Base-by-base conservation (phyloP, 768 basidiomycete species). In the Naganishia randhawae region DNA sequence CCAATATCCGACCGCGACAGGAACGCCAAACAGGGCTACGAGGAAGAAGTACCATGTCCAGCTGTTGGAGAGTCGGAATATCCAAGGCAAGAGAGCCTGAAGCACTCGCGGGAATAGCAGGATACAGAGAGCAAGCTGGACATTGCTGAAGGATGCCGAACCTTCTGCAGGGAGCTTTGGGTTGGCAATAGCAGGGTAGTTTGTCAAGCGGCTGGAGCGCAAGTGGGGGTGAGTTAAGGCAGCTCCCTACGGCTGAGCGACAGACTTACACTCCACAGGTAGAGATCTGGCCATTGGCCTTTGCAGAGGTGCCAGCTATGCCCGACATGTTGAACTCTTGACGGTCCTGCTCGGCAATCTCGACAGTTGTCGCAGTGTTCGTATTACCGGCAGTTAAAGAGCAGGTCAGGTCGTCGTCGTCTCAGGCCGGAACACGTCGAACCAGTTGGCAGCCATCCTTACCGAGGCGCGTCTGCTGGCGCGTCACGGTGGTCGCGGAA, bases 1-100 rank as follows among this genome's bases (percentile, higher is more conserved):
- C 96, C 96, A 99, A 84, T 99, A 99, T 0, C 82, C 87, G 45
- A 96, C 76, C 8, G 91, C 85, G 55, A 88, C 83, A 17, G 93
- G 96, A 0, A 89, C 52, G 39, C 89, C 91, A 42, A 88, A 84
- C 61, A 97, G 52, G 63, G 89, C 68, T 66, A 90, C 81, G 45
- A 97, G 82, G 83, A 95, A 88, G 65, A 90, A 75, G 78, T 96
- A 93, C 48, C 89, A 90, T 82, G 90, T 86, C 29, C 91, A 94
- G 6, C 88, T 89, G 71, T 88, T 87, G 75, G 84, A 88, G 79
- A 98, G 85, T 35, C 50, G 45, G 65, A 70, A 70, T 55, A 66
- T 51, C 70, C 95, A 78, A 39, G 93, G 93, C 35, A 91, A 81
- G 75, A 90, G 82, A 64, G 86, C 85, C 78, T 94, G 94, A 80